Base-by-base conservation (phyloP, 129 eudicot species). In the Dittrichia graveolens region DNA sequence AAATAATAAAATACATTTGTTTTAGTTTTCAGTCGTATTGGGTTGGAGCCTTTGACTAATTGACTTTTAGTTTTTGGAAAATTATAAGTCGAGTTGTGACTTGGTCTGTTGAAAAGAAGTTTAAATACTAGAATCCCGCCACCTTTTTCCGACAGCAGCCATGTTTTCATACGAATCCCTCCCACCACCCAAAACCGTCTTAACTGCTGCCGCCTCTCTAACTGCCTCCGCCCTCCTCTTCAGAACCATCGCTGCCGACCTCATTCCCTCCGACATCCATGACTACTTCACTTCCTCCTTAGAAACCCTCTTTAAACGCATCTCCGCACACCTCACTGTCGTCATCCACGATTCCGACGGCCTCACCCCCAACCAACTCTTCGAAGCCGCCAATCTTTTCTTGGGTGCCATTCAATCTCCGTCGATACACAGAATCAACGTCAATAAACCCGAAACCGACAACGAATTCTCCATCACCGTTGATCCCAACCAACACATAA, bases 341-440 rank as follows among this genome's bases (percentile, higher is more conserved):
- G 58, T 89, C 68, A 76, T 89, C 57, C 77, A 83, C 4, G 89
- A 89, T 12, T 89, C 69, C 79, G 82, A 83, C 3, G 91, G 89
- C 81, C 84, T 86, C 57, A 70, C 89, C 49, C 44, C 91, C 16
- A 86, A 85, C 78, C 89, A 79, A 50, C 75, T 85, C 70, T 89
- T 83, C 65, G 69, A 89, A 2, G 80, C 91, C 12, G 62, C 89
- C 67, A 72, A 67, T n/a, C 3, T 81, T 24, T 85, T 64, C 82
- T 57, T 86, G 8, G 78, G 76, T 58, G 34, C 78, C 76, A 83
- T 69, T 15, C 45, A 81, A 69, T 65, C 85, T 9, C 81, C 89
- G 43, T 61, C 83, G 14, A 89, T 81, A 0, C 61, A 2, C 10
- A 45, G 87, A 9, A 79, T 89, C 84, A 76, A 67, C 67, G 76